Base-by-base conservation (phyloP, 2,329 filamentous ascomycete species). In the Aotearoamyces nothofagi region DNA sequence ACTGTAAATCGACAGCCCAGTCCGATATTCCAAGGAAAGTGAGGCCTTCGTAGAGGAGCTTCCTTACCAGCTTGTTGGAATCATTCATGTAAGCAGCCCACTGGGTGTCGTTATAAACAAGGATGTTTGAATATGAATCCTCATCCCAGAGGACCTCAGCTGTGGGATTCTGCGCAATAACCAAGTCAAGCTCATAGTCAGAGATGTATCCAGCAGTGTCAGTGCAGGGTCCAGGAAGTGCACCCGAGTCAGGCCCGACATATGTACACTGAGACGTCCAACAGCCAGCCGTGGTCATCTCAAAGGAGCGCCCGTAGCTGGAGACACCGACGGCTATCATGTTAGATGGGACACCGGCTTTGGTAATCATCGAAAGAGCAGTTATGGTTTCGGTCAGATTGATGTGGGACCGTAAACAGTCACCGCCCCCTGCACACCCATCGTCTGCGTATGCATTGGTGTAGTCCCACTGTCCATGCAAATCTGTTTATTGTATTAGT, bases 331-430 rank as follows among this genome's bases (percentile, higher is more conserved):
- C 46, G 5, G 49, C 17, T 6, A 55, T 33, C 33, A 51, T 48
- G 31, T 39, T 41, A 1, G 40, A 33, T 2, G 36, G 31, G 5
- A 51, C 40, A 6, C 43, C 39, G 9, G 47, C 47, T 20, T 55
- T 51, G 5, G 54, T 59, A 28, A 56, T 45, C 48, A 57, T 57
- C 12, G 45, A 35, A 1, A 57, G 35, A 1, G 52, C 34, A 3
- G 38, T 29, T 3, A 38, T 29, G 1, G 50, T 56, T 30, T 56
- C 52, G 0, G 55, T 57, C 15, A 42, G 16, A 36, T 58, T 58
- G 13, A 56, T 41, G 24, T 56, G 49, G 3, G 38, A 45, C 2
- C 55, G 39, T 2, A 53, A 37, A 20, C 49, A 53, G 33, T 42
- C 46, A 2, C 50, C 45, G 9, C n/a, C n/a, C n/a, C n/a, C n/a